These are phyloP conservation scores for Raffaelea deltoideospora DNA, from an alignment of 2,329 filamentous ascomycete species.

Conservation along the genomic window DNA sequence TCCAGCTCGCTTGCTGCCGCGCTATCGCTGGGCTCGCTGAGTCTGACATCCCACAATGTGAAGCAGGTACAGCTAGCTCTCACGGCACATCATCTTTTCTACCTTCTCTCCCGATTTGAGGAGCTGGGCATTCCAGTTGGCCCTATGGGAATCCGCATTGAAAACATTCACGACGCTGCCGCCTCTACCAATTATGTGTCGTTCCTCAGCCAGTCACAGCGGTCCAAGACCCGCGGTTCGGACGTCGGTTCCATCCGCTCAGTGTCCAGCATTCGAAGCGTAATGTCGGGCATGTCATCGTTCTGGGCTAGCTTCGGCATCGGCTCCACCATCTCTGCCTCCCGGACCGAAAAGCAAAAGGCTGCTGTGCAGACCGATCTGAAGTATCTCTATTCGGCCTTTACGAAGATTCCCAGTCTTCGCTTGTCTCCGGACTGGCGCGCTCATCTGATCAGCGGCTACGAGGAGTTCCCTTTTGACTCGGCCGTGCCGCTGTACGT, in stretches of 20 bases:
- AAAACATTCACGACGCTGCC: slow-evolving; percentile 81
- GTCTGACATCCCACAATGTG: slow-evolving; percentile 67
- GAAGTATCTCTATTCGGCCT: slow-evolving; percentile 94
- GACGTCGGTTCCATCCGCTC: slow-evolving; percentile 89
- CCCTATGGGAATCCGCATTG: slow-evolving; percentile 88
- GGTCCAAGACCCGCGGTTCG: slow-evolving; percentile 61
- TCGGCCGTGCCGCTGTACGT: slow-evolving; percentile 90
- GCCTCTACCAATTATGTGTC: slow-evolving; percentile 89
- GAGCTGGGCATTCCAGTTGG: slow-evolving; percentile 82
- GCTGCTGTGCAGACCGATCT: slow-evolving; percentile 71
- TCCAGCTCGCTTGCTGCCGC: slow-evolving; percentile 67
- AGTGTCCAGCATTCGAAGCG: slow-evolving; percentile 89
- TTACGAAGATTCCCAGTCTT: slow-evolving; percentile 93
- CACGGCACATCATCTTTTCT: slow-evolving; percentile 93
- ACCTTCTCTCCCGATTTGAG: slow-evolving; percentile 87
- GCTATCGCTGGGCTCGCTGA: slow-evolving; percentile 72
- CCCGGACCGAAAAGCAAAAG: slow-evolving; percentile 82
- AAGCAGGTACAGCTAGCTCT: slow-evolving; percentile 86
- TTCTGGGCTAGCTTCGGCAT: slow-evolving; percentile 84
- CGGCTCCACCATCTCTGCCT: slow-evolving; percentile 60
- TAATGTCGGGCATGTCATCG: slow-evolving; percentile 92
- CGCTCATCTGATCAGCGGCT: slow-evolving; percentile 76
- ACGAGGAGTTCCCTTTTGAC: slow-evolving; percentile 96
- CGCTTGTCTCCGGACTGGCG: slow-evolving; percentile 85
- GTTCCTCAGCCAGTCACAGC: slow-evolving; percentile 73